Evolutionary conservation across 1,284 basidiomycete species (phyloP).

Genomic region (Termitomyces sp.): DNA sequence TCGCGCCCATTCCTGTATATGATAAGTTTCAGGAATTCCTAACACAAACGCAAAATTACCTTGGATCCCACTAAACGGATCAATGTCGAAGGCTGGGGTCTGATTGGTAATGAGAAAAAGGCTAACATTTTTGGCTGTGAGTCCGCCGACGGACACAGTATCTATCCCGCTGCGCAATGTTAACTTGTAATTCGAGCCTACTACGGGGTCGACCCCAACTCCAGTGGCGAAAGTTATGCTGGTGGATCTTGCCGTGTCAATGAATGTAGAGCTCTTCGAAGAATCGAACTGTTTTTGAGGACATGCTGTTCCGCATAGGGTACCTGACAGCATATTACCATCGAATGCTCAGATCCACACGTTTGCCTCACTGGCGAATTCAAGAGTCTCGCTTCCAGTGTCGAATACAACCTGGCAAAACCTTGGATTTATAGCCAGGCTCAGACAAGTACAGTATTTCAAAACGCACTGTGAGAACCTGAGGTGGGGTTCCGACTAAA

Average conservation of each 20-base stretch:
- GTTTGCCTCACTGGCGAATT: slow-evolving; percentile 39
- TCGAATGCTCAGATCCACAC: slow-evolving; percentile 3
- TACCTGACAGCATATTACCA: slow-evolving; percentile 26
- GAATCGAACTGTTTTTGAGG: slow-evolving; percentile 42
- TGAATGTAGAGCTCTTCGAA: slow-evolving; percentile 44
- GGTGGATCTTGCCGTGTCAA: slow-evolving; percentile 33
- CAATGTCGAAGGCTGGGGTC: slow-evolving; percentile 42
- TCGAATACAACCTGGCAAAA: slow-evolving; percentile 44
- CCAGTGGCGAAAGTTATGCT: slow-evolving; percentile 49
- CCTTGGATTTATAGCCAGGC: background rate
- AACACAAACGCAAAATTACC: slow-evolving; percentile 24
- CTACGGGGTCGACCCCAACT: slow-evolving; percentile 51
- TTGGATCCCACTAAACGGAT: slow-evolving; percentile 53
- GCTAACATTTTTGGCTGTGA: slow-evolving; percentile 31
- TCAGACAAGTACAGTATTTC: background rate
- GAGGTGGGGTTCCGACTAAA: slow-evolving; percentile 44
- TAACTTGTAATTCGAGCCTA: slow-evolving; percentile 38
- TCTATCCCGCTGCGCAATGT: slow-evolving; percentile 38
- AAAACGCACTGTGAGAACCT: slow-evolving; percentile 32
- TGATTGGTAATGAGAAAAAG: slow-evolving; percentile 49
- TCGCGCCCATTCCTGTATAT: slow-evolving; percentile 39
- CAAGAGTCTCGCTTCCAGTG: slow-evolving; percentile 44
- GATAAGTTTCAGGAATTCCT: slow-evolving; percentile 2
- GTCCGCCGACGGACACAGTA: slow-evolving; percentile 41
- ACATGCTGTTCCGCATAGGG: slow-evolving; percentile 40